Base-by-base conservation (phyloP, 1,284 basidiomycete species). In the Pascua sp. region DNA sequence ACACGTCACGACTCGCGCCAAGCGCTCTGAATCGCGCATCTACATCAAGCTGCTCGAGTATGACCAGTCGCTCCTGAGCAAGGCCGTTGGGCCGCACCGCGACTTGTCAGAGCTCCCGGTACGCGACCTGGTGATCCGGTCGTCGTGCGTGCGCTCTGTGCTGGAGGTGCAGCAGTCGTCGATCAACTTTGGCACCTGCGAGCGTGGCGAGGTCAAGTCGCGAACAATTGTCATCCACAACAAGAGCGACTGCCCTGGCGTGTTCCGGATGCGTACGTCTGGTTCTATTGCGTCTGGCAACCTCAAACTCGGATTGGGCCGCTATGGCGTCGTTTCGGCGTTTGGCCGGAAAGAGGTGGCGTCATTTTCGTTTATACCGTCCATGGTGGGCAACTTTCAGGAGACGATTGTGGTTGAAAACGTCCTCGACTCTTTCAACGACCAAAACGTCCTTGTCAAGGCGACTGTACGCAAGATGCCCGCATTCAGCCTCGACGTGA, bases 121-220 rank as follows among this genome's bases (percentile, higher is more conserved):
- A 9, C 69, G 80, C n/a, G 80, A 81, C 57, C 66, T 81, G 42
- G 77, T 81, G 62, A 73, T 81, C 50, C 63, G 78, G 37, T 75
- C 76, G 55, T 78, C 72, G 24, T 77, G 77, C 41, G 79, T 80
- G 45, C 67, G 79, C 38, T 77, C 72, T 45, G 70, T 79, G 41
- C 66, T 81, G 41, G 80, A 81, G 62, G 75, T 81, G 13, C 79
- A 79, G 45, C 80, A 81, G 71, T 77, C 76, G 48, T 77, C 77
- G 54, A 80, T 81, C 77, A 81, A 81, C 66, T 81, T 81, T 65
- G 80, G 80, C 1, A 71, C 74, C n/a, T 76, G 80, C 62, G 79
- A 81, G 49, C 80, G 80, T 65, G 79, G 80, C 47, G 78, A 80
- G 43, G 65, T 71, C 37, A 80, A 79, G 62, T 74, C 78, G 43